Evolutionary conservation across 2,329 filamentous ascomycete species (phyloP), one percentile per base, ranked within the genome.

Genomic region (Trichoderma afroharzianum): DNA sequence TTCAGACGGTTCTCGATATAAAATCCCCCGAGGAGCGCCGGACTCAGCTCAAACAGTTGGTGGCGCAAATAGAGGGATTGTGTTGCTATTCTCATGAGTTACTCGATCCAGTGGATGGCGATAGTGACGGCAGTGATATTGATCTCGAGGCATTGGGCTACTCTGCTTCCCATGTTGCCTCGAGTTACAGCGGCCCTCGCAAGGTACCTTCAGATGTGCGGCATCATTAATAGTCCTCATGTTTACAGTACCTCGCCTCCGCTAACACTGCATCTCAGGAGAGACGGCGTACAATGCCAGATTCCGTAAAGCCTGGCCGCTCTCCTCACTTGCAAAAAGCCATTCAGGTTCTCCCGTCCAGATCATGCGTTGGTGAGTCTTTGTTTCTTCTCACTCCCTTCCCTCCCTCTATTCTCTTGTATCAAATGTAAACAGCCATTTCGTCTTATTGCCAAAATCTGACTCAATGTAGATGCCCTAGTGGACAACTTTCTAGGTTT

Each of bases 401-500:
- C 18, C 7, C 4, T 21, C 4, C 12, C 2, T 28, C 33, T 36
- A 4, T 15, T 21, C 18, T 33, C 11, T n/a, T 28, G 7, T 28
- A 8, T 50, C 32, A 33, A 32, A 11, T 6, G 26, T 8, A 7
- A 33, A 9, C 18, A 36, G 18, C 24, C 12, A 32, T 32, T 21
- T 28, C 3, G 4, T 18, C n/a, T 14, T 53, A 36, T 63, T 9
- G 8, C 57, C 26, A 63, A 61, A 5, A 21, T 30, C 24, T 4
- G 28, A 32, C 53, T 36, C 9, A 14, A 28, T 36, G 3, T 58
- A 83, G 81, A 82, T 71, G 75, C 74, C 11, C 75, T 83, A 7
- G 77, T 83, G 11, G 78, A 83, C 50, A 81, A 81, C 73, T 83
- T 82, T 67, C 74, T 83, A 15, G 76, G 77, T 63, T 76, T 78